Evolutionary conservation across 805 yeast genomes (phyloP).

Genomic region (Saturnispora ahearnii): DNA sequence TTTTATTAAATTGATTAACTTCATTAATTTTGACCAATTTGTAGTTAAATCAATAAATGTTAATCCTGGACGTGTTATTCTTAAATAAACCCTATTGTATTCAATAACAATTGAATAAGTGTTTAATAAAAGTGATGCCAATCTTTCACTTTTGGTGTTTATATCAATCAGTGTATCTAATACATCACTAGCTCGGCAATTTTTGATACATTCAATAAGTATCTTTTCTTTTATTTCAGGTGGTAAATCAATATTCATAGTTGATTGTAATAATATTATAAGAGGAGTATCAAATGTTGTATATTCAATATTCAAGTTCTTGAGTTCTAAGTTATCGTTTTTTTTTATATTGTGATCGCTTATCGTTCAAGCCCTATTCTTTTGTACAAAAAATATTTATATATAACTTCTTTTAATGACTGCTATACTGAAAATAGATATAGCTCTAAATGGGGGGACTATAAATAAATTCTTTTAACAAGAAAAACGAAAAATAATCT

Average conservation of each 20-base stretch:
- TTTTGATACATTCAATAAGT: slow-evolving; percentile 1
- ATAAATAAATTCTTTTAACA: too few species aligned
- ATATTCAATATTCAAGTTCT: too few species aligned
- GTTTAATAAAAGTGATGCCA: neutral
- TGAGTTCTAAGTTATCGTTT: too few species aligned
- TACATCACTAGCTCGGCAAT: slow-evolving; percentile 5
- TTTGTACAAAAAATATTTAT: too few species aligned
- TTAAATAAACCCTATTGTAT: slow-evolving; percentile 1
- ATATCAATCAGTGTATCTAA: neutral
- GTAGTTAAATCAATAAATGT: slow-evolving; percentile 4
- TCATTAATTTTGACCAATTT: neutral
- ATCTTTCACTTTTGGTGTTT: neutral
- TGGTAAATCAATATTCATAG: neutral
- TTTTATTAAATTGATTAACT: neutral
- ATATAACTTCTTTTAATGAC: too few species aligned
- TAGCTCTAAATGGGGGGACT: too few species aligned
- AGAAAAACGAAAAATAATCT: neutral
- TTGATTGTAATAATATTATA: too few species aligned
- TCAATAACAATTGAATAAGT: slow-evolving; percentile 6
- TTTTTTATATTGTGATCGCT: too few species aligned
- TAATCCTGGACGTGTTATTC: slow-evolving; percentile 3
- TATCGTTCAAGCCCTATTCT: too few species aligned
- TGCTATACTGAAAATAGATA: too few species aligned
- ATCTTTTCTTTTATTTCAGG: slow-evolving; percentile 1
- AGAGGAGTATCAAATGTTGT: too few species aligned